Base-by-base conservation (phyloP, 495 filamentous ascomycete genomes). In the Glutinoglossum americanum region DNA sequence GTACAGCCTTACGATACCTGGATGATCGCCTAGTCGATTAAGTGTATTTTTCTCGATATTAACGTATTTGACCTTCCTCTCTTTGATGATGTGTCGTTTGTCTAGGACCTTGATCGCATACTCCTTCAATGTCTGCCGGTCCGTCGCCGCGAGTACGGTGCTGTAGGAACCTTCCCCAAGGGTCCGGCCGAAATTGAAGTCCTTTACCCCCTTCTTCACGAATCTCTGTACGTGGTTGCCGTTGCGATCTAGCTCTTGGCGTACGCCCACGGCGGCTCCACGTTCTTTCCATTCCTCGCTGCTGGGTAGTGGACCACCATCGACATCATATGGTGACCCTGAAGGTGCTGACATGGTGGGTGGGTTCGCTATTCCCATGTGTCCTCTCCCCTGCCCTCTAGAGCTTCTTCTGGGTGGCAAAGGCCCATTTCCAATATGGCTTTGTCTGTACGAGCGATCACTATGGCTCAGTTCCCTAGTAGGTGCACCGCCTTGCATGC, bases 21-120 rank as follows among this genome's bases (percentile, higher is more conserved):
- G 93, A 64, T 99, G 93, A 54, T 97, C 92, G 17, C 88, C 95
- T 55, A 99, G 72, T 59, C 89, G 82, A 65, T 99, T 99, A 35
- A 99, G 75, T 10, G 93, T 95, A 69, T 99, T 89, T 72, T 94
- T 96, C 71, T 99, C 93, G 62, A 99, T 97, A 68, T 96, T 96
- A 66, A 99, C 93, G 67, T 99, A 99, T 73, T 99, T 99, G 62
- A 99, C 93, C 74, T 99, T 99, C 69, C 90, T 95, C 71, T 99
- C 93, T 72, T 96, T 97, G 74, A 99, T 97, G 64, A 99, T 99
- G 69, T 99, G 93, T 61, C 88, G 82, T 72, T 99, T 99, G 70
- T 97, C 92, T 44, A 99, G 75, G 27, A 99, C 90, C 66, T 99
- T 99, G 70, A 99, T 90, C 28, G 93, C 93, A 65, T 95, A 97